Conservation (phyloP, 139 green algal species). For the Chlamydomonas sphaeroides region DNA sequence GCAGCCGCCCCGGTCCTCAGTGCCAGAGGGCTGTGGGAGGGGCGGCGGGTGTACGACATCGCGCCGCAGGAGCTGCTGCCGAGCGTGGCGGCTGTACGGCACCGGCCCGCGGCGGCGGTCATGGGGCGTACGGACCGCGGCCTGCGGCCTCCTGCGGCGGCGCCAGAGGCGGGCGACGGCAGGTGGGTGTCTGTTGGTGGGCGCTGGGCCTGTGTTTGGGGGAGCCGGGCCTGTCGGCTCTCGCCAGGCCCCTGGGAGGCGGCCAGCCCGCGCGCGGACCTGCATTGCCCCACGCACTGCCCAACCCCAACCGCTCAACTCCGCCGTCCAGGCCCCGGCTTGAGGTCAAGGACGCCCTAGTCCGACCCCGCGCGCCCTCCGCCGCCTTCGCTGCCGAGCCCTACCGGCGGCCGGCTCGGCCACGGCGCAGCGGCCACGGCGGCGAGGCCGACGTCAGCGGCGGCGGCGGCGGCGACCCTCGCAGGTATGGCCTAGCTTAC, state of each 20-base stretch:
- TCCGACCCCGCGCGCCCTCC: background rate
- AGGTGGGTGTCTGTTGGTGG: too few species aligned
- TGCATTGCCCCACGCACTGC: background rate
- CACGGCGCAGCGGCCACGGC: too few species aligned
- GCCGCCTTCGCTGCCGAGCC: slow-evolving; percentile 2
- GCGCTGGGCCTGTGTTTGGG: background rate
- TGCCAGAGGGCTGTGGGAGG: too few species aligned
- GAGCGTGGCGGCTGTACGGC: background rate
- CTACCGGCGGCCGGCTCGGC: too few species aligned
- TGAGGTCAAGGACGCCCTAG: background rate
- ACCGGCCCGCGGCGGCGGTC: background rate
- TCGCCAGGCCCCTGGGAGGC: background rate
- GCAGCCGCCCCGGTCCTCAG: background rate
- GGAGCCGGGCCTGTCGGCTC: background rate
- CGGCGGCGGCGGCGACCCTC: too few species aligned
- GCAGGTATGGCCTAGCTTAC: too few species aligned
- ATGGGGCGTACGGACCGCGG: slow-evolving; percentile 21
- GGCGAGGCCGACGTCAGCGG: too few species aligned
- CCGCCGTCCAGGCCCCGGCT: slow-evolving; percentile 1
- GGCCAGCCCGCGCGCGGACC: too few species aligned
- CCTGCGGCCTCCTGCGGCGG: background rate
- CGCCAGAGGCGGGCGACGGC: too few species aligned
- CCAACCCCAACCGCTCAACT: background rate
- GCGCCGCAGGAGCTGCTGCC: background rate
- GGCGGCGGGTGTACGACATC: slow-evolving; percentile 13